phyloP scores from a whole-genome alignment of 1,284 basidiomycete genomes.

The Malassezia dermatis region DNA sequence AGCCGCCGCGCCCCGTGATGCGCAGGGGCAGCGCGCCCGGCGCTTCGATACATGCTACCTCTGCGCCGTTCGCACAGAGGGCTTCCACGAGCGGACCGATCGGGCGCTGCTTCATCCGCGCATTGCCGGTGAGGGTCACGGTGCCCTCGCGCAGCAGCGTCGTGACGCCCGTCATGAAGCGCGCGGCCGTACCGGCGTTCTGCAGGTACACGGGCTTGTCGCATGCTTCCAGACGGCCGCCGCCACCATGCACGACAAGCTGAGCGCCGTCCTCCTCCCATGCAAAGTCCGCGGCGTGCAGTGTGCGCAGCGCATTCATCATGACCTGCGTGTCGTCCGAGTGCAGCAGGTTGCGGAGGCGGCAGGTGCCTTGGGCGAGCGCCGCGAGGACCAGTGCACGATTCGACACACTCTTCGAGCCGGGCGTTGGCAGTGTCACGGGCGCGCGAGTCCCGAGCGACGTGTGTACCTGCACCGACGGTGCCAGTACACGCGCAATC shows the following conservation, averaged over 20 bases:
- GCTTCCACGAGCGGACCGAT: constrained; percentile 94
- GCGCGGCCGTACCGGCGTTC: constrained; percentile 93
- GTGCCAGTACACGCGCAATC: constrained; percentile 53
- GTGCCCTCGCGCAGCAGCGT: constrained; percentile 53
- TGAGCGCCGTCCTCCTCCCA: constrained; percentile 94
- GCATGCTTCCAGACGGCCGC: constrained; percentile 57
- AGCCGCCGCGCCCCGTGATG: constrained; percentile 57
- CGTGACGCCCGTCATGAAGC: constrained; percentile 93
- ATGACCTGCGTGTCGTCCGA: constrained; percentile 98
- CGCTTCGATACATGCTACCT: constrained; percentile 67
- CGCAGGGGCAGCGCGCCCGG: constrained; percentile 78
- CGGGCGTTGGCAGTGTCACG: constrained; percentile 83
- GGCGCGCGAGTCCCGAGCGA: constrained; percentile 20
- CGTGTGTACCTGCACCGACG: constrained; percentile 51
- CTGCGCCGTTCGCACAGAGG: constrained; percentile 67
- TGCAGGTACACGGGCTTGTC: constrained; percentile 87
- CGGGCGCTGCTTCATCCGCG: constrained; percentile 91
- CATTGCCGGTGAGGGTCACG: constrained; percentile 75
- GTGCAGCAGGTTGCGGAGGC: constrained; percentile 79
- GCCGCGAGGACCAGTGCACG: constrained; percentile 87
- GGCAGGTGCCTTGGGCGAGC: constrained; percentile 74
- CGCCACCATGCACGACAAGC: constrained; percentile 78
- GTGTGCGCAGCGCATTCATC: constrained; percentile 76
- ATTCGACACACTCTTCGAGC: constrained; percentile 94
- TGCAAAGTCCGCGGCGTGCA: constrained; percentile 68